Conservation (phyloP, 78 protist species). For the Emiliania huxleyi region DNA sequence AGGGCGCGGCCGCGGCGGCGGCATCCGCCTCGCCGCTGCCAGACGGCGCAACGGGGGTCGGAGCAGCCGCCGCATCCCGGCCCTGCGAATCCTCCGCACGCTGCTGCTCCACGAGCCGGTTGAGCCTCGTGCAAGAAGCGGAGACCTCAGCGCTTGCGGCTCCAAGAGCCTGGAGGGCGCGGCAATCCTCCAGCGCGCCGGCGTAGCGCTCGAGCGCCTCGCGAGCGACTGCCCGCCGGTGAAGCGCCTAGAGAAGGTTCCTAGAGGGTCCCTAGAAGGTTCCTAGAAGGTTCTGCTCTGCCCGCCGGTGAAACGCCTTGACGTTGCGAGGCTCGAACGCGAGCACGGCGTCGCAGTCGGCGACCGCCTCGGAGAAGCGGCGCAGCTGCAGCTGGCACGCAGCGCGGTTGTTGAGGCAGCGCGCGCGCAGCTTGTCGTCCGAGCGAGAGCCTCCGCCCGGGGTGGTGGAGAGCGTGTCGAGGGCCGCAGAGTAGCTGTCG, state of each 20-base stretch:
- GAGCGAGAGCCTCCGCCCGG: neutral
- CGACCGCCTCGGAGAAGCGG: neutral
- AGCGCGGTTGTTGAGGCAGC: constrained; percentile 21
- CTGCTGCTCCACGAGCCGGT: neutral
- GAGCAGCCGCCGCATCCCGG: neutral
- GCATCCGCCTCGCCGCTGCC: neutral
- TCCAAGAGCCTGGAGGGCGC: neutral
- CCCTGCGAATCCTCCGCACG: neutral
- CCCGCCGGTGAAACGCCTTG: neutral
- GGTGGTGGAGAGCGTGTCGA: neutral
- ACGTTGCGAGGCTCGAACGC: neutral
- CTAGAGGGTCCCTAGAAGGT: too few relatives aligned
- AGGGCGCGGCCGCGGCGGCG: neutral
- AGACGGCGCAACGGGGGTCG: neutral
- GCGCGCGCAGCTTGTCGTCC: neutral
- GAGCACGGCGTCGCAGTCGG: neutral
- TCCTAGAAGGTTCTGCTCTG: too few relatives aligned
- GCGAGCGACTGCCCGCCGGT: neutral
- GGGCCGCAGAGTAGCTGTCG: neutral
- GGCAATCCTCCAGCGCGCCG: neutral
- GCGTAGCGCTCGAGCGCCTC: neutral
- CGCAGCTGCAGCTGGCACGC: neutral
- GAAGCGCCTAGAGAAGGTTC: neutral
- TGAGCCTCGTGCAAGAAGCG: neutral
- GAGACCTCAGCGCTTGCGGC: neutral